Evolutionary conservation across 805 yeast genomes (phyloP).

Genomic region (Suhomyces canberraensis): DNA sequence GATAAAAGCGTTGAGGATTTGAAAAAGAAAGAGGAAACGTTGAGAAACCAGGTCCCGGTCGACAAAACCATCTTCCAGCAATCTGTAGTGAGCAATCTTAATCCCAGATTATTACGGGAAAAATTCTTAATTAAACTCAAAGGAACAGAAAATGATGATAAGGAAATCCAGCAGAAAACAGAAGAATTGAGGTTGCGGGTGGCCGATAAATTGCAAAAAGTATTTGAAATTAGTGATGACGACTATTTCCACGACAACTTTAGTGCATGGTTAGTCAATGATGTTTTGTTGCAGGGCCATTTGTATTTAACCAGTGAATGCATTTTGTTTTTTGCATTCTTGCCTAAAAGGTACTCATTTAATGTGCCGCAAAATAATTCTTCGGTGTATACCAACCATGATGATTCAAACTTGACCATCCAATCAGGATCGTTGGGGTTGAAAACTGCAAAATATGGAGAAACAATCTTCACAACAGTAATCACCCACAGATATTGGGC

Average conservation of each 20-base stretch:
- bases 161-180: constrained; percentile 3
- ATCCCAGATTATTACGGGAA: constrained; percentile 16
- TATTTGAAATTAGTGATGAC: constrained; percentile 45
- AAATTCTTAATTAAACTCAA: constrained; percentile 12
- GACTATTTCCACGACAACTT: constrained; percentile 61
- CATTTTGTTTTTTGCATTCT: constrained; percentile 71
- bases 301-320: constrained; percentile 64
- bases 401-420: constrained; percentile 24
- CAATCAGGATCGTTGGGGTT: constrained; percentile 39
- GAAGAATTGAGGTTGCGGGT: constrained; percentile 22
- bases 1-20: not conserved
- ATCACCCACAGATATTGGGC: constrained; percentile 71
- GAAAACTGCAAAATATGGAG: constrained; percentile 39
- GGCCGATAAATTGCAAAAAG: constrained; percentile 33
- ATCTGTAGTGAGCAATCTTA: constrained; percentile 29
- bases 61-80: constrained; percentile 20
- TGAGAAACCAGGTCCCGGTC: not conserved
- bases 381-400: constrained; percentile 11
- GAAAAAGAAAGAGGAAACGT: not conserved
- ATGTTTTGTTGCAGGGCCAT: constrained; percentile 84
- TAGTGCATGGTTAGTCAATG: constrained; percentile 77
- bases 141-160: constrained; percentile 8
- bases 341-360: constrained; percentile 48
- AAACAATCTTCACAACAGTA: constrained; percentile 30
- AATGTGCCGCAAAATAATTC: not conserved